phyloP scores from a whole-genome alignment of 306 rosid species.

The Senna siamea region DNA sequence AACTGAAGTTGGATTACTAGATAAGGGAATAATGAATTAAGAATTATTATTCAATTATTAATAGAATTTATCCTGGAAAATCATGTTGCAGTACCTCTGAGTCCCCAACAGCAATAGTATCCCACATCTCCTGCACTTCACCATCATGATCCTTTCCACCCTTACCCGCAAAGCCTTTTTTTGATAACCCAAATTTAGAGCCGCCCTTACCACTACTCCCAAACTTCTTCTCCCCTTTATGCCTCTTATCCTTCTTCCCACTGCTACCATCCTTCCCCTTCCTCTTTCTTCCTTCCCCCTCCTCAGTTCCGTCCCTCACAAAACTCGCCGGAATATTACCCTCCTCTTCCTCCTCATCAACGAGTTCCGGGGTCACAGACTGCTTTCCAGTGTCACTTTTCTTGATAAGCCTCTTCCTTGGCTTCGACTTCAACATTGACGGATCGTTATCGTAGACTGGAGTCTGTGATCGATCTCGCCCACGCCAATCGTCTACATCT shows the following conservation, averaged over 20 bases:
- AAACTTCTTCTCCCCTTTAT: slow-evolving; percentile 67
- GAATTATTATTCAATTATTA: neutral
- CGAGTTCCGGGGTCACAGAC: slow-evolving; percentile 57
- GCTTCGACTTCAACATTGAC: slow-evolving; percentile 59
- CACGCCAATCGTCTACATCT: slow-evolving; percentile 57
- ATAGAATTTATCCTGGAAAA: neutral
- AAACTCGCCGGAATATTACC: slow-evolving; percentile 50
- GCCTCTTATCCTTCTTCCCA: slow-evolving; percentile 77
- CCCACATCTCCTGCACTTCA: slow-evolving; percentile 99
- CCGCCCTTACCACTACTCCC: slow-evolving; percentile 58
- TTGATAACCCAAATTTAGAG: slow-evolving; percentile 52
- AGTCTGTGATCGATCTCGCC: slow-evolving; percentile 72
- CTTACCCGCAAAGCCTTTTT: slow-evolving; percentile 67
- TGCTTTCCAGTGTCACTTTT: slow-evolving; percentile 56
- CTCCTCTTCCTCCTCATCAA: slow-evolving; percentile 48
- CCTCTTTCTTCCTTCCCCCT: slow-evolving; percentile 54
- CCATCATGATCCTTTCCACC: slow-evolving; percentile 82
- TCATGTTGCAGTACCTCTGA: slow-evolving; percentile 68
- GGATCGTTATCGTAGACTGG: slow-evolving; percentile 71
- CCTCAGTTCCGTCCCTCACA: slow-evolving; percentile 54
- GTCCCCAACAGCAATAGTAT: slow-evolving; percentile 79
- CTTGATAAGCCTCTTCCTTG: slow-evolving; percentile 88
- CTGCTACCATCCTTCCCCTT: slow-evolving; percentile 53
- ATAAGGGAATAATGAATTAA: neutral
- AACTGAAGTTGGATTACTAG: neutral